Base-by-base conservation (phyloP, 2,329 filamentous ascomycete species). In the Pestalotiopsis sp. region DNA sequence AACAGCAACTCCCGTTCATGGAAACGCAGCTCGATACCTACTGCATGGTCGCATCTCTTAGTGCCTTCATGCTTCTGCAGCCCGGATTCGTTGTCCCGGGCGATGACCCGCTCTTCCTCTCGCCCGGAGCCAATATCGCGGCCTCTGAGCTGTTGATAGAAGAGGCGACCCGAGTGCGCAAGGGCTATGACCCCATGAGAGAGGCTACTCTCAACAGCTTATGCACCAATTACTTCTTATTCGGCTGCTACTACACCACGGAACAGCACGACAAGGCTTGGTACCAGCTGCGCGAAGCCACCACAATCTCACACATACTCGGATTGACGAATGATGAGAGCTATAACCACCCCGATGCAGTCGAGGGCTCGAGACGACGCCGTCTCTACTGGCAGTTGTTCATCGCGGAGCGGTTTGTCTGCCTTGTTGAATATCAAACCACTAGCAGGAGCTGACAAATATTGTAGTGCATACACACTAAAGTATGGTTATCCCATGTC, bases 211-310 rank as follows among this genome's bases (percentile, higher is more conserved):
- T 87, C 69, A 88, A 89, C 73, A 86, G 83, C 59, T 78, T 93
- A 13, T 89, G 90, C 69, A 93, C 91, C n/a, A 94, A 91, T 66
- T 94, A 93, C 79, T 94, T 95, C 78, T 78, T 95, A 31, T 94
- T 93, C 74, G 91, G 88, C 49, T 91, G 90, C 68, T 89, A 91
- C 77, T 91, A 92, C 70, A 91, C 89, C 49, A 82, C 93, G 61
- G 91, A 94, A 71, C 85, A 90, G 77, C 91, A 94, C 77, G 90
- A 92, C 71, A 90, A 90, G 78, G 92, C 92, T 1, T 95, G 93
- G 92, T 94, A 90, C 76, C 90, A 93, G 77, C 83, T 95, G 11
- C 89, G 92, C 31, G 93, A 96, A 79, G 91, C 92, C 5, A 91
- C 90, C 1, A 94, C 92, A 5, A 84, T 95, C 78, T 85, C 87